Evolutionary conservation across 352 stramenopile species (phyloP), one percentile per base, ranked within the genome.

Genomic region (Pythium utonaiense): DNA sequence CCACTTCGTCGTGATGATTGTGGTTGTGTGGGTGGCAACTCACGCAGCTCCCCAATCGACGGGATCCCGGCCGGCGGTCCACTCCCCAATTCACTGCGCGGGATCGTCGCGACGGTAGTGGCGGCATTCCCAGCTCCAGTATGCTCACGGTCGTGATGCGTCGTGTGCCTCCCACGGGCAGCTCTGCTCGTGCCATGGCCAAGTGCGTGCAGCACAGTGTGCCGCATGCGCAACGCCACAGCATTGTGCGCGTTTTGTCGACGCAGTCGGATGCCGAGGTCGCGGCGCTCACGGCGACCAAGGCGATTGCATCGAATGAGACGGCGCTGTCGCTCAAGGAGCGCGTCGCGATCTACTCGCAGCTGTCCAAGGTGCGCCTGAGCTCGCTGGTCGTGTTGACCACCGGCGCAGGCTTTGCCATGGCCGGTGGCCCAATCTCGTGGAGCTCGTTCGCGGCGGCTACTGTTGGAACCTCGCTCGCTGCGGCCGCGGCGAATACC

Each of bases 301-400:
- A 59, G 40, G 53, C 52, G 14, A 36, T 62, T 41, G 52, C 47
- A 9, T 17, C 44, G 24, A 50, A 42, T 12, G 65, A 66, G 14
- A 31, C 49, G 24, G 21, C 61, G 58, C 73, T 91, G 17, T 67
- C 82, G 40, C 68, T 91, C 41, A 83, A 86, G 57, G 74, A 93
- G 25, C 79, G 78, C 33, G 25, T 89, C 34, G 57, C 62, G 33
- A 80, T 97, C 50, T 96, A 96, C 80, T 78, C 70, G n/a, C 74
- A 99, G 64, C 75, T 99, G 34, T 91, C 91, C 49, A 99, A 99
- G 82, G 83, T 89, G 48, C 87, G 88, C 33, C 79, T 99, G 25
- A 98, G 89, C 64, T 84, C 88, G 52, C 71, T 99, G 25, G 97
- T 99, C 17, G 96, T 99, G 9, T 81, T 98, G 63, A 99, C 97